Evolutionary conservation across 164 flowering plant species (phyloP).

Genomic region (Brasenia schreberi): DNA sequence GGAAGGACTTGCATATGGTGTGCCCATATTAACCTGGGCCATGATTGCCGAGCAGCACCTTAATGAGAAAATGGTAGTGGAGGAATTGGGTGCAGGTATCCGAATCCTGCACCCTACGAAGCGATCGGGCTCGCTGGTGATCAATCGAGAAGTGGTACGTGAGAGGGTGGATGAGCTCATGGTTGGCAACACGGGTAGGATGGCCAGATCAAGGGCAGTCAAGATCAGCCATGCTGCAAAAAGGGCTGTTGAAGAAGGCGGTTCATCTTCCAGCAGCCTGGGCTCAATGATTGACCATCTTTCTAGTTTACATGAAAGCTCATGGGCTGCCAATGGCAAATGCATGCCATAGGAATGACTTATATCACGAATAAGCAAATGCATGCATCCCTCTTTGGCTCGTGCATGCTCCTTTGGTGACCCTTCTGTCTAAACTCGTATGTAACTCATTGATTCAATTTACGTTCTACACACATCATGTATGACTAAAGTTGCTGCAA

Average conservation of each 20-base stretch:
- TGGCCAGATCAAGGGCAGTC: background rate
- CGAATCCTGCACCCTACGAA: background rate
- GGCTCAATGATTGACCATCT: background rate
- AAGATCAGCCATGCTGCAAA: background rate
- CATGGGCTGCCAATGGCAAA: no score
- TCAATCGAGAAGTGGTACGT: background rate
- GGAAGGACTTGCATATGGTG: conserved; percentile 12
- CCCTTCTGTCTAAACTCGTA: no score
- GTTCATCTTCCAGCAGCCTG: background rate
- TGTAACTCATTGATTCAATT: no score
- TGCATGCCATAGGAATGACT: no score
- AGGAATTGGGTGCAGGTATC: conserved; percentile 12
- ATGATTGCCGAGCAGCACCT: conserved; percentile 11
- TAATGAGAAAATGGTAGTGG: conserved; percentile 10
- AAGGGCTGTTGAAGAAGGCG: background rate
- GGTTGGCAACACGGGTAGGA: conserved; percentile 3
- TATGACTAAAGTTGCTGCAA: no score
- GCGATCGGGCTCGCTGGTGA: background rate
- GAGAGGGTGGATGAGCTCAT: conserved; percentile 2
- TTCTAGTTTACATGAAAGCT: background rate
- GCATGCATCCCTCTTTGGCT: no score
- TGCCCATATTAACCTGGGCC: conserved; percentile 15
- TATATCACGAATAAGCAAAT: no score
- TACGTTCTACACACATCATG: no score
- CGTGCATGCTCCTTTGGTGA: no score